phyloP scores from a whole-genome alignment of 208 protist genomes.

The Kentomonas sorsogonicus region DNA sequence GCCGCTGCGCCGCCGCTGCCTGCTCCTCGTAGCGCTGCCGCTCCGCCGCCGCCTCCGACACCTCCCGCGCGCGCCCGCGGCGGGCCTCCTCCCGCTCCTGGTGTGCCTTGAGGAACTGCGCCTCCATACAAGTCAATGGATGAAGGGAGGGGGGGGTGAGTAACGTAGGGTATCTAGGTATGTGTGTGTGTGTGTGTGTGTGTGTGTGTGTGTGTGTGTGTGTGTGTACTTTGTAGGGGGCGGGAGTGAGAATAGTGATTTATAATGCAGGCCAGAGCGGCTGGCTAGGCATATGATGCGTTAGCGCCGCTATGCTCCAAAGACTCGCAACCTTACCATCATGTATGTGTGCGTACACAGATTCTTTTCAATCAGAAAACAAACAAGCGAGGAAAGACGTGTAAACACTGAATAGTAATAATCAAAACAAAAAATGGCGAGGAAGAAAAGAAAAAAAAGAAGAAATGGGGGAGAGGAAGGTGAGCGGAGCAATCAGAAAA shows the following conservation, averaged over 20 bases:
- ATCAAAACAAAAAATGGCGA: conserved; percentile 7
- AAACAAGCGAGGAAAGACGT: conserved; percentile 3
- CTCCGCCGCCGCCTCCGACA: conserved; percentile 26
- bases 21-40: conserved; percentile 64
- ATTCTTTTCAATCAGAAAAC: neutral
- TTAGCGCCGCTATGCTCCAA: too few relatives aligned
- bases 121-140: conserved; percentile 61
- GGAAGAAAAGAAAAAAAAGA: conserved; percentile 11
- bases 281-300: too few relatives aligned
- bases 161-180: too few relatives aligned
- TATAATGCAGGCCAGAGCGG: too few relatives aligned
- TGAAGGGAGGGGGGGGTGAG: too few relatives aligned
- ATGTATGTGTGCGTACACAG: conserved; percentile 9
- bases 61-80: conserved; percentile 22
- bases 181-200: too few relatives aligned
- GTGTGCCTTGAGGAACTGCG: conserved; percentile 64
- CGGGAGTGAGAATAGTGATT: too few relatives aligned
- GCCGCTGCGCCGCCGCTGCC: conserved; percentile 24
- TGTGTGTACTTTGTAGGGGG: too few relatives aligned
- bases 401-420: neutral
- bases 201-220: too few relatives aligned
- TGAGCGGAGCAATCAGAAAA: conserved; percentile 1
- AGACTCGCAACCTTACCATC: too few relatives aligned
- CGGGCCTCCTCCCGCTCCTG: conserved; percentile 65
- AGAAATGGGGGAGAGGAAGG: neutral